Evolutionary conservation across 164 flowering plant genomes (phyloP).

Genomic region (Aristolochia contorta): DNA sequence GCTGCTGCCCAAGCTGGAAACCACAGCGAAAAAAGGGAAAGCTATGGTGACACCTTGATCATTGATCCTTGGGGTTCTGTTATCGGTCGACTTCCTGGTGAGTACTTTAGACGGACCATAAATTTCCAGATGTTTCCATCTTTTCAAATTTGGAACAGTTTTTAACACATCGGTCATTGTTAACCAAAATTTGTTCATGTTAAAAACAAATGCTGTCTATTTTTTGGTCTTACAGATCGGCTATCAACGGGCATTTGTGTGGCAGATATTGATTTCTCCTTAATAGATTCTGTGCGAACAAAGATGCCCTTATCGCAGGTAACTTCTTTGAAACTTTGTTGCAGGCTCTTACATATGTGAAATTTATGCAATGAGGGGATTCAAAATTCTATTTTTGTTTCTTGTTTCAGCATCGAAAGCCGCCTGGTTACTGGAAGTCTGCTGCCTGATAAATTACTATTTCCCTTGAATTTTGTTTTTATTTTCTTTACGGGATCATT

Average conservation of each 20-base stretch:
- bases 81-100: slow-evolving; percentile 69
- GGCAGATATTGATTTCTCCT: slow-evolving; percentile 77
- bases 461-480: no score
- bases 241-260: slow-evolving; percentile 65
- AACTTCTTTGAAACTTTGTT: not conserved
- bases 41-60: slow-evolving; percentile 79
- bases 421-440: slow-evolving; percentile 35
- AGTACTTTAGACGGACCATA: slow-evolving; percentile 7
- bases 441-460: no score
- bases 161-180: not conserved
- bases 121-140: not conserved
- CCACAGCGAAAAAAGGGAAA: slow-evolving; percentile 80
- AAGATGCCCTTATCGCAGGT: slow-evolving; percentile 83
- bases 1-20: slow-evolving; percentile 87
- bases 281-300: slow-evolving; percentile 57
- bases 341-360: not conserved
- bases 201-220: not conserved
- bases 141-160: not conserved
- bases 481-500: no score
- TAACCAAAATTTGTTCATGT: not conserved
- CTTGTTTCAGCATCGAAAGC: slow-evolving; percentile 48
- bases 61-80: slow-evolving; percentile 95
- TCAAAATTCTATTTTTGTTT: not conserved
- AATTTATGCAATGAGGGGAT: not conserved
- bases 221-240: slow-evolving; percentile 41